Base-by-base conservation (phyloP, 176 grass and related monocot species). In the Tillandsia leiboldiana region DNA sequence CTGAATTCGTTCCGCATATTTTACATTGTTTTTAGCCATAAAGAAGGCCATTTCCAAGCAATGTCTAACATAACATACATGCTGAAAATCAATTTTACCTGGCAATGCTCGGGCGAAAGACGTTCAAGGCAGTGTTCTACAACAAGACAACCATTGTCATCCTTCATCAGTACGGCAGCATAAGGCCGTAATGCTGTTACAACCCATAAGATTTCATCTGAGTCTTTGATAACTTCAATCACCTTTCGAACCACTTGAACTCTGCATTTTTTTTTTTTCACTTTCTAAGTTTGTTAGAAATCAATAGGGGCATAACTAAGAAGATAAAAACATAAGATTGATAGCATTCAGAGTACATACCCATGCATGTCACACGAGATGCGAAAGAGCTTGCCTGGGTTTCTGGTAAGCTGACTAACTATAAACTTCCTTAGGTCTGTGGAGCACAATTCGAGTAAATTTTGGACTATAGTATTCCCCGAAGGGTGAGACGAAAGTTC, bases 231-330 rank as follows among this genome's bases (percentile, higher is more conserved):
- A 51, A 77, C 85, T 54, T 90, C 93, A 66, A 97, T 85, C 69
- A 97, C 66, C 82, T 90, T 97, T 76, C 92, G 93, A 49, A 97
- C 89, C 11, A 75, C 79, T 63, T 84, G 89, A 28, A 89, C 85
- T 67, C 93, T 92, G 75, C 75, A 92, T 48, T 68, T 75, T 73
- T 64, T 50, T 42, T 42, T 42, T 42, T 7, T 7, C 7, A 42
- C 33, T 42, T 42, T 26, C 2, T 67, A 51, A 67, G 27, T 10
- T 20, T 8, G 8, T 20, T 15, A 48, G 2, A 62, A 62, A 42
- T 27, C 48, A 70, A 61, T 6, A 33, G 58, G 48, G 10, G 48
- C 10, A 17, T 33, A 69, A 73, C 14, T 54, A 17, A 49, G 63
- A 49, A 53, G 15, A 9, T n/a, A 24, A 13, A 47, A 26, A 4